Base-by-base conservation (phyloP, 2,329 filamentous ascomycete species). In the Fonsecaea multimorphosa region DNA sequence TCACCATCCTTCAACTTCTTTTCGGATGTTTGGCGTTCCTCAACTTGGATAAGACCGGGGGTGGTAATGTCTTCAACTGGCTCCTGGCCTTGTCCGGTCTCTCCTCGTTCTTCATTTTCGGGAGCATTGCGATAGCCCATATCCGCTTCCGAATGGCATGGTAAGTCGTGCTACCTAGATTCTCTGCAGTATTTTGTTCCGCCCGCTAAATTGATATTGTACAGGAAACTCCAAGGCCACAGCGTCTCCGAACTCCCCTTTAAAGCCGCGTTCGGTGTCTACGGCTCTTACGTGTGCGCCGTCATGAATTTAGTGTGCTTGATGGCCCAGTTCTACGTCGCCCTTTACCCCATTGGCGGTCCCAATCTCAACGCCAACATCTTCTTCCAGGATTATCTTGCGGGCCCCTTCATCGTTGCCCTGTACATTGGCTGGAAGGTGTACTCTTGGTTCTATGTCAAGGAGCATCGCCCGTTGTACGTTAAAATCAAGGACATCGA, bases 71-170 rank as follows among this genome's bases (percentile, higher is more conserved):
- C 32, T 60, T 60, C 22, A 60, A 31, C 46, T 60, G 51, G 62
- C 57, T 64, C 16, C 53, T 64, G n/a, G 19, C 57, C n/a, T 29
- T 60, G 24, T 61, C 79, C 27, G 38, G 56, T 14, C 36, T 53
- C 44, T 52, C 51, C n/a, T 60, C 46, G 3, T 60, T 93, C 76
- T 91, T 93, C 78, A 89, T 90, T 32, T 93, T 90, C 89, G 64
- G 65, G 58, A 66, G 68, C 46, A 69, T 71, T 59, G 57, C 40
- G n/a, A 22, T 71, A 7, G 58, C 68, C 32, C 93, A 97, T 78
- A 96, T 97, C 74, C 92, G 93, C 65, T 97, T 97, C 85, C 91
- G 93, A 68, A 80, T 80, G 19, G 91, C 88, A 19, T 96, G 92
- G 68, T 63, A 68, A 64, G 61, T 36, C n/a, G 14, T 36, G 4